Evolutionary conservation across 2,329 filamentous ascomycete species (phyloP).

Genomic region (Aspergillus ochraceus): DNA sequence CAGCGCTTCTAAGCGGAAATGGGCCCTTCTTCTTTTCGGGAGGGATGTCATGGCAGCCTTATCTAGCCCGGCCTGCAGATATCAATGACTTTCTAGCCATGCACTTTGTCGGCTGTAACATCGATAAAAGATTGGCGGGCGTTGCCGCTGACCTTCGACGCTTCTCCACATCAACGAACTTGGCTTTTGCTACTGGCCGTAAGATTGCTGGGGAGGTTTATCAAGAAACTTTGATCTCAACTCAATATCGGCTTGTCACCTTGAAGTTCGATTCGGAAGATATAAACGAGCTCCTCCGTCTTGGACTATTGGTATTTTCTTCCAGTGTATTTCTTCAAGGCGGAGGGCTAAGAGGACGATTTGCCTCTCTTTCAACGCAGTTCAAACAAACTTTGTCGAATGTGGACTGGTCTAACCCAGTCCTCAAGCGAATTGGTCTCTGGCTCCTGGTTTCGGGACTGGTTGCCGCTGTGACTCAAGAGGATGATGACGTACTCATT

Average conservation of each 20-base stretch:
- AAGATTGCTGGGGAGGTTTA: background rate
- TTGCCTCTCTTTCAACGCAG: background rate
- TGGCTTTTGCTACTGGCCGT: background rate
- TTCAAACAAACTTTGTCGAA: background rate
- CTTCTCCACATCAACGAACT: background rate
- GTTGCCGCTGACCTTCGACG: background rate
- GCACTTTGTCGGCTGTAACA: background rate
- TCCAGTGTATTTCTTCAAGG: background rate
- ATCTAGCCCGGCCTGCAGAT: background rate
- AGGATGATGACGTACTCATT: background rate
- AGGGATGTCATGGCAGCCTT: background rate
- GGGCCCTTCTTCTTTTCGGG: background rate
- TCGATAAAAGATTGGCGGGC: background rate
- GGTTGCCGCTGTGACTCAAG: background rate
- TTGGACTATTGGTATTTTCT: background rate
- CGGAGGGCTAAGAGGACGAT: background rate
- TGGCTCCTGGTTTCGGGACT: background rate
- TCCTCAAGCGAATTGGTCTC: background rate
- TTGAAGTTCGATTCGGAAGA: background rate
- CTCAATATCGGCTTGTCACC: background rate
- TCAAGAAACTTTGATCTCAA: background rate
- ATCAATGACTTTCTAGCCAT: background rate
- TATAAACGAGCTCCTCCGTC: background rate
- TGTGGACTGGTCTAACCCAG: background rate
- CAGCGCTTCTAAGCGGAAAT: background rate